Evolutionary conservation across 2,329 filamentous ascomycete species (phyloP).

Genomic region (Sporothrix brasiliensis): DNA sequence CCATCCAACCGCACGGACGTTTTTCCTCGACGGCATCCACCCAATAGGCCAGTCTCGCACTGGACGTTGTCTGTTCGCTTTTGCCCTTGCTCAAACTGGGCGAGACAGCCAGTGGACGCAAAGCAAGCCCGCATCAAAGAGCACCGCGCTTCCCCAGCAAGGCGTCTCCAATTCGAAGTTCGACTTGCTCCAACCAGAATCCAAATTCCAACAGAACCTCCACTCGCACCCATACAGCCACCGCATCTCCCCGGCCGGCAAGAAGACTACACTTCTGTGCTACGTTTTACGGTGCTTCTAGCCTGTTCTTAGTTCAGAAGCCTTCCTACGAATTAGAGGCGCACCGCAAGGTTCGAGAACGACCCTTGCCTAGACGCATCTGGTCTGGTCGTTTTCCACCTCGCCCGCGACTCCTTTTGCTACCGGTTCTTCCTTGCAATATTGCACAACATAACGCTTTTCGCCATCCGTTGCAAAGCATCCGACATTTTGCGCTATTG

Average conservation of each 20-base stretch:
- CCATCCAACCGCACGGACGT: constrained; percentile 2
- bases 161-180: constrained; percentile 4
- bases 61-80: neutral
- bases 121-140: neutral
- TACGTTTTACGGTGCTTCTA: constrained; percentile 16
- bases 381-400: neutral
- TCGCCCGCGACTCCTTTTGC: neutral
- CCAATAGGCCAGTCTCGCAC: neutral
- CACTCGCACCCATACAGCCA: constrained; percentile 1
- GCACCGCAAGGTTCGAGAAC: neutral
- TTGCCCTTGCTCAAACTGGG: neutral
- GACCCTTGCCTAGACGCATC: constrained; percentile 10
- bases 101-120: neutral
- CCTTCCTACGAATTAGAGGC: constrained; percentile 13
- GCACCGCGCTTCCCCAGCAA: too few relatives aligned
- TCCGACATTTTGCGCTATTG: constrained; percentile 13
- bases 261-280: constrained; percentile 4
- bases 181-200: neutral
- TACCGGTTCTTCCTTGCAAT: neutral
- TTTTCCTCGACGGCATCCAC: neutral
- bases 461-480: neutral
- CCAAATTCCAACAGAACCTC: neutral
- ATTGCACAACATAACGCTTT: constrained; percentile 2
- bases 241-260: constrained; percentile 20
- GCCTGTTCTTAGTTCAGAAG: neutral